These are phyloP conservation scores for Gossypium turneri DNA, from an alignment of 345 rosid species.

Conservation along the genomic window DNA sequence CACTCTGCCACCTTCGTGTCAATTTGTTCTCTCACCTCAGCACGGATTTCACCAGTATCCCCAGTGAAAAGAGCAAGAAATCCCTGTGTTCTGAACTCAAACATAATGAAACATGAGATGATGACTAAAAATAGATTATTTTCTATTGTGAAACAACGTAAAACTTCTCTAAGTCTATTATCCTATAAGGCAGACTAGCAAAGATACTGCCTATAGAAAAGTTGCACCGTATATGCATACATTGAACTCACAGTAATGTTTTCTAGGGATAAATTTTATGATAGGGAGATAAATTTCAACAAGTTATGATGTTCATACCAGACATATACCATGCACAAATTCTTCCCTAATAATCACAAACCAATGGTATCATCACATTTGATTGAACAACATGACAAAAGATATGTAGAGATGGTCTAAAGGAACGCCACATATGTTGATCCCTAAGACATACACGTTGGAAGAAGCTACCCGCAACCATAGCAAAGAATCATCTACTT, in stretches of 20 bases:
- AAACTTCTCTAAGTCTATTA: background rate
- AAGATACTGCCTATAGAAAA: background rate
- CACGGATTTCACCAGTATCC: constrained; percentile 92
- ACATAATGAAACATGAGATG: constrained; percentile 6
- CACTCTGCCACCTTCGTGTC: constrained; percentile 96
- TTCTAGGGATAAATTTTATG: background rate
- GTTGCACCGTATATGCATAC: background rate
- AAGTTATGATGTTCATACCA: background rate
- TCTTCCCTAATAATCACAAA: background rate
- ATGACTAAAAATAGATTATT: background rate
- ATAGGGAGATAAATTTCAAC: background rate
- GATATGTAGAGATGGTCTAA: background rate
- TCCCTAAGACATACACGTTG: background rate
- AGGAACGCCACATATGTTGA: background rate
- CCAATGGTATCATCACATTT: background rate
- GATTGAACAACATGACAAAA: background rate
- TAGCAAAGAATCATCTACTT: background rate
- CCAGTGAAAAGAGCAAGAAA: constrained; percentile 95
- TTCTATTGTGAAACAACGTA: background rate
- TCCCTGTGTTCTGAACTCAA: constrained; percentile 69
- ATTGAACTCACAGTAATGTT: background rate
- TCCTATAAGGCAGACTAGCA: background rate
- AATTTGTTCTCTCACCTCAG: constrained; percentile 92
- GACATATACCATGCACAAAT: background rate
- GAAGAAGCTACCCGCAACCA: background rate